phyloP scores from a whole-genome alignment of 139 green algal species.

The Closterium sp. region DNA sequence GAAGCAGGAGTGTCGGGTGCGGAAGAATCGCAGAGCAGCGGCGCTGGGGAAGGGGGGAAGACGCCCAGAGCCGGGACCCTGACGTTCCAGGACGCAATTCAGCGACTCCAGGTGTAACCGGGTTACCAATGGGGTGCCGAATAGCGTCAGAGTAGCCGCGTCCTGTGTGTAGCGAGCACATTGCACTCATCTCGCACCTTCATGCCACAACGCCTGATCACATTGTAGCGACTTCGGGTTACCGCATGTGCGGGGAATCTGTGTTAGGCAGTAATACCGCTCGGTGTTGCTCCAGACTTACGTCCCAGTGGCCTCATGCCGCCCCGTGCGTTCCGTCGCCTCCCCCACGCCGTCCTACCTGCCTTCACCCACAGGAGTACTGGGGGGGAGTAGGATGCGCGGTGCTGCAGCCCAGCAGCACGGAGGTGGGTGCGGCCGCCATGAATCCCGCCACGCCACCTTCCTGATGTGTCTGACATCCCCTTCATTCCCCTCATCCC shows the following conservation, averaged over 20 bases:
- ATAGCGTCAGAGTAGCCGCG: neutral
- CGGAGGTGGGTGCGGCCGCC: too few relatives aligned
- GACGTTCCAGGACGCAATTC: conserved; percentile 92
- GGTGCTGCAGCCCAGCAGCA: conserved; percentile 92
- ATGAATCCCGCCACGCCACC: too few relatives aligned
- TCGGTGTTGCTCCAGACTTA: neutral
- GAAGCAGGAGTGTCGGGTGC: too few relatives aligned
- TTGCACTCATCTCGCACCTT: neutral
- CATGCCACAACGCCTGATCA: neutral
- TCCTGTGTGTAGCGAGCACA: neutral
- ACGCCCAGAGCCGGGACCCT: conserved; percentile 34
- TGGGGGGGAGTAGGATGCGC: conserved; percentile 81
- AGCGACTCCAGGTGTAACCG: conserved; percentile 57
- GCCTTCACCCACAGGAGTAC: too few relatives aligned
- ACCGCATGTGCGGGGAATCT: neutral
- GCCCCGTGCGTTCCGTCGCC: too few relatives aligned
- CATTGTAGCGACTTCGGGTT: neutral
- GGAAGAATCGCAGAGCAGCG: neutral
- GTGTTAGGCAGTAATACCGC: neutral
- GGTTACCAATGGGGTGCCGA: neutral
- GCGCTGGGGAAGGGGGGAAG: neutral
- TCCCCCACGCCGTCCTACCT: conserved; percentile 76
- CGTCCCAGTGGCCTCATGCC: neutral
- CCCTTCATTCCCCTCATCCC: too few relatives aligned
- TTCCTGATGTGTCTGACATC: too few relatives aligned